A percentile compares a stretch with the other conserved stretches of the same genome.
phyloP scores from a whole-genome alignment of 345 rosid species.

The Iberis pinnata region DNA sequence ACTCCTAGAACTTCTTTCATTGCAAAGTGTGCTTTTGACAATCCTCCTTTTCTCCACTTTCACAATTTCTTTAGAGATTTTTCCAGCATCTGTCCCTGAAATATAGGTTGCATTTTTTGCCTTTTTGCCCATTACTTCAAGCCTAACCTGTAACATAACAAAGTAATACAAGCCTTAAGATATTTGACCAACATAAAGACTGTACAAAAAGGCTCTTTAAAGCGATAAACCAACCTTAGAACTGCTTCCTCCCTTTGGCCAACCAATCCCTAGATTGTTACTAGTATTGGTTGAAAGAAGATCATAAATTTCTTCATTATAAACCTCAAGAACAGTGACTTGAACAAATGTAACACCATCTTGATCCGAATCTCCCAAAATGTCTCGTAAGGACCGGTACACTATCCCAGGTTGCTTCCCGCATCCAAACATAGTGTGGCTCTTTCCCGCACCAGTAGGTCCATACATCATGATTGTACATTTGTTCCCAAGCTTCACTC shows the following conservation, averaged over 20 bases:
- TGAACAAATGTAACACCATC: slow-evolving; percentile 68
- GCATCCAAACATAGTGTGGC: slow-evolving; percentile 93
- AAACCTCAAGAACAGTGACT: slow-evolving; percentile 83
- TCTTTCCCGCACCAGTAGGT: slow-evolving; percentile 94
- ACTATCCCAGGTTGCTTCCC: slow-evolving; percentile 87
- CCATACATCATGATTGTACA: slow-evolving; percentile 98
- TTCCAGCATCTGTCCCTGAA: slow-evolving; percentile 85
- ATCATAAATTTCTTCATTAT: slow-evolving; percentile 91
- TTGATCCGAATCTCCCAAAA: slow-evolving; percentile 53
- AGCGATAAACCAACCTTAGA: slow-evolving; percentile 42
- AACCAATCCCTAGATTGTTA: slow-evolving; percentile 64
- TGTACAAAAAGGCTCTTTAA: not conserved
- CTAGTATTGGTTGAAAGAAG: slow-evolving; percentile 60
- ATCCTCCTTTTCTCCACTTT: slow-evolving; percentile 94
- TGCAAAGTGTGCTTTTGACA: slow-evolving; percentile 86
- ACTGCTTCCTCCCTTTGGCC: slow-evolving; percentile 64
- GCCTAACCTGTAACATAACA: slow-evolving; percentile 51
- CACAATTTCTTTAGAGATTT: slow-evolving; percentile 79
- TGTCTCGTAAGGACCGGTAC: slow-evolving; percentile 59
- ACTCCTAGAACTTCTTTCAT: slow-evolving; percentile 94
- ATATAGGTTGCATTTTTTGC: slow-evolving; percentile 83
- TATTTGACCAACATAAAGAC: not conserved
- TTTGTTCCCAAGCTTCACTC: slow-evolving; percentile 69
- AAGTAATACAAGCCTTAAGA: not conserved
- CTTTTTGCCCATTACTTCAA: slow-evolving; percentile 96